These are phyloP conservation scores for Striga asiatica DNA, from an alignment of 257 asterid species.

Conservation along the genomic window DNA sequence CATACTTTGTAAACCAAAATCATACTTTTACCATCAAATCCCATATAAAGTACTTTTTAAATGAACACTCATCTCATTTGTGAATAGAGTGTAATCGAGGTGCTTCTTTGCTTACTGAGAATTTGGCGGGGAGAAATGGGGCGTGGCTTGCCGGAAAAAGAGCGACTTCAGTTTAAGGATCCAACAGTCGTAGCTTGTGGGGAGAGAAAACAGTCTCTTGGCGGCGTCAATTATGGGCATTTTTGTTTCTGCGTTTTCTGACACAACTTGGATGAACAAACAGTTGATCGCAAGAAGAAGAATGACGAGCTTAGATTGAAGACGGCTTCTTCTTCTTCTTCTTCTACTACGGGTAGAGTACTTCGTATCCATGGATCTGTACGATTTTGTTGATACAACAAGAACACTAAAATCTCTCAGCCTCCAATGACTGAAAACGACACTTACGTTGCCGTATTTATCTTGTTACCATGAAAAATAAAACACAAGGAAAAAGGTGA, in stretches of 20 bases:
- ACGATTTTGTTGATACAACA: too few species aligned
- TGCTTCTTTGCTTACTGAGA: constrained; percentile 15
- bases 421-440: too few species aligned
- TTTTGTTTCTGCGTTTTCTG: neutral
- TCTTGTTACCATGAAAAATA: too few species aligned
- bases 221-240: constrained; percentile 17
- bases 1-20: neutral
- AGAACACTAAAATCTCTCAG: too few species aligned
- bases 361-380: too few species aligned
- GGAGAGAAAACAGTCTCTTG: constrained; percentile 18
- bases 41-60: too few species aligned
- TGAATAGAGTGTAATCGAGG: neutral
- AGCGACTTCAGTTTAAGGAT: neutral
- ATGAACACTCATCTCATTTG: too few species aligned
- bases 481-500: too few species aligned
- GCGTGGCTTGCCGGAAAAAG: constrained; percentile 6
- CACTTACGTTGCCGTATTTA: too few species aligned
- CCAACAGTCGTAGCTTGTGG: constrained; percentile 5
- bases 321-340: neutral
- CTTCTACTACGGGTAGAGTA: too few species aligned
- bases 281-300: neutral
- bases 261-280: neutral
- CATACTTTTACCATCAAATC: neutral
- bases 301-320: neutral
- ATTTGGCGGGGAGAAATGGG: constrained; percentile 18